Evolutionary conservation across 768 basidiomycete species (phyloP), one percentile per base, ranked within the genome.

Genomic region (Dendrothele bispora): DNA sequence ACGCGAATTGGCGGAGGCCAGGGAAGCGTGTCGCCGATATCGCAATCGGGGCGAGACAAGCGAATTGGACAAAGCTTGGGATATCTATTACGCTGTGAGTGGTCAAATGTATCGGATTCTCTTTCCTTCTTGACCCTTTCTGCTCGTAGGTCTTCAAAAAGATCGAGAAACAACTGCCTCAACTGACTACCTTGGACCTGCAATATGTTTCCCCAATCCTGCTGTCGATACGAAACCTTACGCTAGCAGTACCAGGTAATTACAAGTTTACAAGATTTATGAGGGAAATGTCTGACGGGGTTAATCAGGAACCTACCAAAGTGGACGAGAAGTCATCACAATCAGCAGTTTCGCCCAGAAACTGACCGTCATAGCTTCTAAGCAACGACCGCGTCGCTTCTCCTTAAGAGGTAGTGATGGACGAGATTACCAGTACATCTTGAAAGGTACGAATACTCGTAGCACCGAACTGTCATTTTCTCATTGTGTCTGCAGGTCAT

Each of bases 41-140:
- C 85, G 87, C 34, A 77, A 80, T 18, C 90, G 89, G 59, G 90
- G 90, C 21, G 95, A 99, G 61, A 78, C 83, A 47, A 83, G 82
- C 41, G 93, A 98, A 61, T 71, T 99, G 39, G 97, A 98, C 62
- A 91, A 89, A 61, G 97, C 97, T 26, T 99, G 97, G 97, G 97
- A 98, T 59, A 94, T 98, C 22, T 99, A 99, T 67, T 99, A 98
- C 59, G 83, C 83, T 39, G 93, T 92, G 61, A 53, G 84, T 65
- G n/a, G 18, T 4, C 29, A 34, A 18, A 24, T 15, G 24, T 32
- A 39, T 45, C 17, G 39, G 15, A 7, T 11, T 30, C n/a, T n/a
- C n/a, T n/a, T n/a, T 7, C 28, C 25, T 27, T 29, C 12, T 15
- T 18, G 43, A 44, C 29, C 17, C 11, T 24, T 36, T 21, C 8